Conservation (phyloP, 768 basidiomycete genomes). For the Mycena haematopus region DNA sequence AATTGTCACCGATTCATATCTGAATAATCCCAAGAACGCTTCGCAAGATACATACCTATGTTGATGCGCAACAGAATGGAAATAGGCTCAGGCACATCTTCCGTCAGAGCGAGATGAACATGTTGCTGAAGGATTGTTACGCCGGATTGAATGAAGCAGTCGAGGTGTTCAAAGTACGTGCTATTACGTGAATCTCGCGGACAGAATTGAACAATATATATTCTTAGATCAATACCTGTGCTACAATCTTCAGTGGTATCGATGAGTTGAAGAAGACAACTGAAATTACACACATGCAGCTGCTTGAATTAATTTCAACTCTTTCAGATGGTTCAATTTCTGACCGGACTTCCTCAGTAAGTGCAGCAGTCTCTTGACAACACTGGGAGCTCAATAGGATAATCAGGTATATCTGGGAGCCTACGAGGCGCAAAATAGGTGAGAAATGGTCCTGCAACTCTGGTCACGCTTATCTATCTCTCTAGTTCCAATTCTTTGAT, state of each 20-base stretch:
- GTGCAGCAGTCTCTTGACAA: neutral
- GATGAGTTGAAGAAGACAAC: neutral
- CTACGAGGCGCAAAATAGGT: neutral
- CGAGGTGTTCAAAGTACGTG: neutral
- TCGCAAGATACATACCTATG: constrained; percentile 2
- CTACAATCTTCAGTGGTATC: neutral
- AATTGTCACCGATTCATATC: neutral
- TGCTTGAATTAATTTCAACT: neutral
- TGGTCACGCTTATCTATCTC: neutral
- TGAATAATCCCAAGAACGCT: neutral
- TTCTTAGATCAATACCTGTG: neutral
- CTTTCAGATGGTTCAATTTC: neutral
- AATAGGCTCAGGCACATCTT: constrained; percentile 2
- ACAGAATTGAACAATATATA: neutral
- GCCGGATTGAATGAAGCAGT: neutral
- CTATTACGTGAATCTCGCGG: neutral
- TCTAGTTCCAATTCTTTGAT: neutral
- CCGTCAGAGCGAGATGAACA: neutral
- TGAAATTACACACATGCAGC: neutral
- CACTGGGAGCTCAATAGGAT: neutral
- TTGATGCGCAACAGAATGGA: constrained; percentile 1
- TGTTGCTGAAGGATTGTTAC: neutral
- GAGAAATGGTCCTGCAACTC: neutral
- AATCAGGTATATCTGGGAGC: neutral
- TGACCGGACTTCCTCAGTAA: neutral